Evolutionary conservation across 1,284 basidiomycete species (phyloP).

Genomic region (Ustilago trichophora): DNA sequence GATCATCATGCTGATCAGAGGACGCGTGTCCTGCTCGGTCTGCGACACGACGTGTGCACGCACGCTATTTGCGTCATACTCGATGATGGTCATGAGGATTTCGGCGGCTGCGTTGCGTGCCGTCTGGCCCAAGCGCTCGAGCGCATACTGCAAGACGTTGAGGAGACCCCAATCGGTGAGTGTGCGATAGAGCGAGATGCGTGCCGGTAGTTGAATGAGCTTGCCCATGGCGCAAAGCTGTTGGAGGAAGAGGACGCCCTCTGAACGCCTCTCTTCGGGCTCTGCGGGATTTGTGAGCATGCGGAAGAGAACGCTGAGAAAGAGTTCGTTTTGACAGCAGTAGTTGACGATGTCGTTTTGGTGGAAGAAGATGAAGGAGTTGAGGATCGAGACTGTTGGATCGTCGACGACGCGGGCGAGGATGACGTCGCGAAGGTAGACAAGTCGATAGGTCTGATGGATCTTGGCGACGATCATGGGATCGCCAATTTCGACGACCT

Average conservation of each 20-base stretch:
- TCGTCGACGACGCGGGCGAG: constrained; percentile 93
- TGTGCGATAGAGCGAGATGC: constrained; percentile 86
- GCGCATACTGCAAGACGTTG: constrained; percentile 82
- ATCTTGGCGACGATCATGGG: constrained; percentile 72
- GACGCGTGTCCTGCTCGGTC: constrained; percentile 68
- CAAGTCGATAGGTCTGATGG: constrained; percentile 93
- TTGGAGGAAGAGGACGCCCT: constrained; percentile 77
- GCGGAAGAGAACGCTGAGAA: constrained; percentile 80
- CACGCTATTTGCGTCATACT: constrained; percentile 89
- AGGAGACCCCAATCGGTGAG: constrained; percentile 88
- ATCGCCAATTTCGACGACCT: constrained; percentile 63
- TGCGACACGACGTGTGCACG: constrained; percentile 84
- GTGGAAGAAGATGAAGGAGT: constrained; percentile 97
- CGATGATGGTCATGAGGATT: constrained; percentile 84
- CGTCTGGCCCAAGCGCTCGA: constrained; percentile 69
- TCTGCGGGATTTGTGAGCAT: constrained; percentile 64
- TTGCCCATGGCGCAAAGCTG: constrained; percentile 95
- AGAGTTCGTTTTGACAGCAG: constrained; percentile 79
- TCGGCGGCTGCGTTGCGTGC: constrained; percentile 86
- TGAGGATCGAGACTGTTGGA: constrained; percentile 94
- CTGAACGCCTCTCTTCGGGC: constrained; percentile 46
- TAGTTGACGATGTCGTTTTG: constrained; percentile 97
- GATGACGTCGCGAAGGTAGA: constrained; percentile 97
- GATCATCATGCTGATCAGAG: constrained; percentile 68
- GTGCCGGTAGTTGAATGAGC: constrained; percentile 87